Evolutionary conservation across 2,329 filamentous ascomycete genomes (phyloP).

Genomic region (Purpureocillium lavendulum): DNA sequence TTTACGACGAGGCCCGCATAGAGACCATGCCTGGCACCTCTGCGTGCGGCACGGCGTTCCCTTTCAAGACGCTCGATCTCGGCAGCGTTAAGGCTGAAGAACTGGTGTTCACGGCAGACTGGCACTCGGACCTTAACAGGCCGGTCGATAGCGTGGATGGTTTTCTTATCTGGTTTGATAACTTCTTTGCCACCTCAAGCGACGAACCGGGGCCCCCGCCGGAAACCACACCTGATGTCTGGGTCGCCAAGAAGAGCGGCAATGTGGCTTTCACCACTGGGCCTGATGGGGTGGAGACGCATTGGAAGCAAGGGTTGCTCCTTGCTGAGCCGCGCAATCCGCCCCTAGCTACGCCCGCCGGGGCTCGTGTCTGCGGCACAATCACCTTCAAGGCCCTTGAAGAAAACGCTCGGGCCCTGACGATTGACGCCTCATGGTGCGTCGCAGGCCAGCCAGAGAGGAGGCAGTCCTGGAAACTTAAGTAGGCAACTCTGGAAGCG

Average conservation of each 20-base stretch:
- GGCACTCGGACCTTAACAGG: conserved; percentile 51
- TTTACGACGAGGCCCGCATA: conserved; percentile 75
- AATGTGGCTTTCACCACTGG: conserved; percentile 85
- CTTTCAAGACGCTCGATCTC: conserved; percentile 70
- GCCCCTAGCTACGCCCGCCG: conserved; percentile 38
- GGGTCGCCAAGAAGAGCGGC: conserved; percentile 47
- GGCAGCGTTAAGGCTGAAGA: conserved; percentile 65
- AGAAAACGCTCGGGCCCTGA: conserved; percentile 60
- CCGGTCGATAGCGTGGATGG: conserved; percentile 70
- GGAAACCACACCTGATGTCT: conserved; percentile 52
- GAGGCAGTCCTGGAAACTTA: conserved; percentile 42
- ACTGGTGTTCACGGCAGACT: conserved; percentile 65
- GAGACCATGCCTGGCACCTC: conserved; percentile 57
- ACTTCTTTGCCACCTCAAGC: conserved; percentile 68
- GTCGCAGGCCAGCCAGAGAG: conserved; percentile 30
- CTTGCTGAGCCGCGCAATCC: conserved; percentile 52
- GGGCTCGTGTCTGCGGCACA: conserved; percentile 52
- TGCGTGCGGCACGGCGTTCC: conserved; percentile 49
- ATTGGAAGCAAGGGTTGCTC: conserved; percentile 83
- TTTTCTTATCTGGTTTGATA: conserved; percentile 90
- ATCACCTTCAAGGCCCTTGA: conserved; percentile 63
- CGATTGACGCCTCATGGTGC: conserved; percentile 57
- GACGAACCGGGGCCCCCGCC: conserved; percentile 39
- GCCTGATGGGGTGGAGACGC: conserved; percentile 66
- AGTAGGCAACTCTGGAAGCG: conserved; percentile 18